These are phyloP conservation scores for Flaveria sonorensis DNA, from an alignment of 129 eudicot genomes.

Conservation along the genomic window DNA sequence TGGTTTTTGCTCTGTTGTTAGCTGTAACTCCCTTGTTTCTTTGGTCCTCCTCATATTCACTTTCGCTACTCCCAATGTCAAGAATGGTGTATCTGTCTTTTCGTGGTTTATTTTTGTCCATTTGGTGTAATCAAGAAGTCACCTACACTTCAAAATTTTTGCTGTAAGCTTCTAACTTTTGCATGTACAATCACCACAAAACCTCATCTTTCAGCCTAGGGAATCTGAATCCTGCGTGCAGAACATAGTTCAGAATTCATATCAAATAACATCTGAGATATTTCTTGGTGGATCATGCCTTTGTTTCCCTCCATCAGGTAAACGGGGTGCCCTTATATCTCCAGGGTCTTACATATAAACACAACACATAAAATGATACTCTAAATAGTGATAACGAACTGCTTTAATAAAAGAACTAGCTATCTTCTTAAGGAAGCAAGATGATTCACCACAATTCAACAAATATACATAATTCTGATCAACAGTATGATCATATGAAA, in stretches of 20 bases:
- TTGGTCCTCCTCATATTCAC: constrained; percentile 37
- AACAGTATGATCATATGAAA: constrained; percentile 1
- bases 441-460: neutral
- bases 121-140: constrained; percentile 29
- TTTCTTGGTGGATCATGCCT: neutral
- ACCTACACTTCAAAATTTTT: constrained; percentile 9
- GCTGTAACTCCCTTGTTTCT: constrained; percentile 22
- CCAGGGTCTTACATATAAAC: constrained; percentile 2
- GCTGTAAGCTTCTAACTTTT: constrained; percentile 4
- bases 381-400: neutral
- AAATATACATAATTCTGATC: neutral
- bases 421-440: neutral
- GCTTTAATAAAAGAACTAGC: constrained; percentile 5
- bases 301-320: constrained; percentile 8
- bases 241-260: constrained; percentile 23
- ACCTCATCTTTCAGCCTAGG: constrained; percentile 16
- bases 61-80: constrained; percentile 55
- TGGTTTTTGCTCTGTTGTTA: constrained; percentile 40
- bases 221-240: constrained; percentile 24
- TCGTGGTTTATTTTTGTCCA: constrained; percentile 42
- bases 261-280: neutral
- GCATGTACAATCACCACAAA: constrained; percentile 25
- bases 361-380: constrained; percentile 12
- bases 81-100: constrained; percentile 40
- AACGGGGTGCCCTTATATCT: neutral